Conservation (phyloP, 139 green algal genomes). For the Coelastrella sp. region DNA sequence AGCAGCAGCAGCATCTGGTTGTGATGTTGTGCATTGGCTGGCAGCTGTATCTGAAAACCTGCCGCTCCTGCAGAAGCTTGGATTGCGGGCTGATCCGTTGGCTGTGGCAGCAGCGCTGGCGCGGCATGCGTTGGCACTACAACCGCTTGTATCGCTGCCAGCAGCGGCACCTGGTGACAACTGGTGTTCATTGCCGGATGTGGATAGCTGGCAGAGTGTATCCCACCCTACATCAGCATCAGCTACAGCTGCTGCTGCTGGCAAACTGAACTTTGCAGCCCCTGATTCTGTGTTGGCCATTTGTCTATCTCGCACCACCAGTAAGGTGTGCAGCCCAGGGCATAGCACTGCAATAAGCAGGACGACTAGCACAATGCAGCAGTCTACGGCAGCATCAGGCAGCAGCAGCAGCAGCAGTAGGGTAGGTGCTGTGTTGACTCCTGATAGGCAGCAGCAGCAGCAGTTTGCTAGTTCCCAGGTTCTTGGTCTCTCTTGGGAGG, state of each 20-base stretch:
- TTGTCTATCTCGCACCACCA: conserved; percentile 31
- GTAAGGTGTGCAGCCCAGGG: not conserved
- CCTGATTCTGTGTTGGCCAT: conserved; percentile 14
- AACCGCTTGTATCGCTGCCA: conserved; percentile 6
- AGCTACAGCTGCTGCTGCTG: not conserved
- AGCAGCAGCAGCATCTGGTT: conserved; percentile 13
- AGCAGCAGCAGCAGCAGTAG: not conserved
- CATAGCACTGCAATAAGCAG: not conserved
- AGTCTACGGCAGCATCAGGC: not conserved
- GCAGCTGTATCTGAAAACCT: not conserved
- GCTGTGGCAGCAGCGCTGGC: conserved; percentile 39
- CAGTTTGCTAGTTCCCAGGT: conserved; percentile 1
- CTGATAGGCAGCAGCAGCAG: conserved; percentile 4
- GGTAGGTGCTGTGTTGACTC: not conserved
- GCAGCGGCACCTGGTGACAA: not conserved
- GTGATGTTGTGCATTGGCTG: conserved; percentile 31
- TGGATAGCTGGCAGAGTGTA: too few relatives aligned
- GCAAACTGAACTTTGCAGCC: not conserved
- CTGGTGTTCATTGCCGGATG: conserved; percentile 9
- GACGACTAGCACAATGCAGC: not conserved
- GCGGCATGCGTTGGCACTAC: conserved; percentile 31
- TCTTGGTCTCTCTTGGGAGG: conserved; percentile 35
- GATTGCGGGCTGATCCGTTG: not conserved
- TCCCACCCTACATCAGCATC: too few relatives aligned
- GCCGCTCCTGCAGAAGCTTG: conserved; percentile 34